Evolutionary conservation across 305 asterid genomes (phyloP).

Genomic region (Rubia peregrina): DNA sequence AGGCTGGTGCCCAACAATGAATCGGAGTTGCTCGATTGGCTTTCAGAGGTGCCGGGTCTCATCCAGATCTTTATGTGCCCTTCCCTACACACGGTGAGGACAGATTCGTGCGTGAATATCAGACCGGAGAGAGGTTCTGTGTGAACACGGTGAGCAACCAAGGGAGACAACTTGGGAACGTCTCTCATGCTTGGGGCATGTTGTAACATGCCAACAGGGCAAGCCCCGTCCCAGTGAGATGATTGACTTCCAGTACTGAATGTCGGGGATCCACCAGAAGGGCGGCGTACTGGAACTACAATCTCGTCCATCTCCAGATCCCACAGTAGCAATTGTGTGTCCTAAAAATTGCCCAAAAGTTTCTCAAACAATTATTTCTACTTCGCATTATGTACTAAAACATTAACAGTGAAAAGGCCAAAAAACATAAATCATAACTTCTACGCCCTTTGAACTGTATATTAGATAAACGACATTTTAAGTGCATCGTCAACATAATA

Average conservation of each 20-base stretch:
- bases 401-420: neutral
- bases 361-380: neutral
- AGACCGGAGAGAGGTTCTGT: constrained; percentile 91
- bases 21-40: constrained; percentile 53
- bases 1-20: constrained; percentile 40
- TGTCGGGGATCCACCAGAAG: constrained; percentile 93
- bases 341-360: constrained; percentile 34
- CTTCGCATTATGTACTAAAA: neutral
- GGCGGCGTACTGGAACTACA: constrained; percentile 94
- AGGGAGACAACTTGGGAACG: constrained; percentile 80
- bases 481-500: neutral
- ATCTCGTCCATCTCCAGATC: constrained; percentile 97
- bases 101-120: constrained; percentile 75
- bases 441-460: too few relatives aligned
- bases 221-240: constrained; percentile 83
- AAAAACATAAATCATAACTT: neutral
- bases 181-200: constrained; percentile 90
- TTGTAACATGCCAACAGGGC: constrained; percentile 70
- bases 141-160: constrained; percentile 84
- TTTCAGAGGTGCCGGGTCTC: constrained; percentile 66
- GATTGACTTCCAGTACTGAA: constrained; percentile 88
- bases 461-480: too few relatives aligned
- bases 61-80: constrained; percentile 92
- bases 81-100: constrained; percentile 80
- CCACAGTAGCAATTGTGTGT: constrained; percentile 89